Percentiles rank a stretch among this genome's conserved stretches.
Conservation (phyloP, 345 rosid genomes). For the Acer yangbiense region DNA sequence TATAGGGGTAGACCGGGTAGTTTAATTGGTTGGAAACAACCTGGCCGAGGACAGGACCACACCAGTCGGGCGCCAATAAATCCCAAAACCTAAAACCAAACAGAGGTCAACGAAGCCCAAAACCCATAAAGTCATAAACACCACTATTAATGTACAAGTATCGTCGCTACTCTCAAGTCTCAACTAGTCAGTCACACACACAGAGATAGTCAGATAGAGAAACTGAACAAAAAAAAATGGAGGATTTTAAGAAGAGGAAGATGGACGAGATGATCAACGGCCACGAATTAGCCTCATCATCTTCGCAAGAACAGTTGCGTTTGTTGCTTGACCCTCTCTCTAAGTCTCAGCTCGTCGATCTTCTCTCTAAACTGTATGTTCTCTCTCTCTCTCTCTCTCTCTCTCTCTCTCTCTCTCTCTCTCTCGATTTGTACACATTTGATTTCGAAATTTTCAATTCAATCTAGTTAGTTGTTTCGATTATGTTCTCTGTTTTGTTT, state of each 20-base stretch:
- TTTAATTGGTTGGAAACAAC: no score
- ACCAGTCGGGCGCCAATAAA: background rate
- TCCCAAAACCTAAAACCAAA: constrained; percentile 1
- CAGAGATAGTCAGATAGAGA: background rate
- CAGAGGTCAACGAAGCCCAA: background rate
- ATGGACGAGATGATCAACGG: constrained; percentile 47
- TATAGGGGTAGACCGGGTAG: no score
- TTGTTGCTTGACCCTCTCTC: constrained; percentile 62
- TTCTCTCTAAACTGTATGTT: constrained; percentile 59
- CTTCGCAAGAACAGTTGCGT: constrained; percentile 51
- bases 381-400: background rate
- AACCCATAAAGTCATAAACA: background rate
- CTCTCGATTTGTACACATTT: background rate
- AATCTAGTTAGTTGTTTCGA: background rate
- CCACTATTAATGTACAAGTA: background rate
- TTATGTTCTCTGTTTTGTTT: background rate
- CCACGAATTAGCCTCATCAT: background rate
- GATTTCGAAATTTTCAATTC: background rate
- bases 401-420: background rate
- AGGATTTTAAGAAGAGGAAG: constrained; percentile 61
- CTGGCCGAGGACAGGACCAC: no score
- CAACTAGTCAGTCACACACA: no score
- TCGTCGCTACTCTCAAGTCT: background rate
- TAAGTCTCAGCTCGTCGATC: constrained; percentile 69
- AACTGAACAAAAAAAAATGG: constrained; percentile 27